Evolutionary conservation across 129 eudicot genomes (phyloP).

Genomic region (Chrysanthemum seticuspe): DNA sequence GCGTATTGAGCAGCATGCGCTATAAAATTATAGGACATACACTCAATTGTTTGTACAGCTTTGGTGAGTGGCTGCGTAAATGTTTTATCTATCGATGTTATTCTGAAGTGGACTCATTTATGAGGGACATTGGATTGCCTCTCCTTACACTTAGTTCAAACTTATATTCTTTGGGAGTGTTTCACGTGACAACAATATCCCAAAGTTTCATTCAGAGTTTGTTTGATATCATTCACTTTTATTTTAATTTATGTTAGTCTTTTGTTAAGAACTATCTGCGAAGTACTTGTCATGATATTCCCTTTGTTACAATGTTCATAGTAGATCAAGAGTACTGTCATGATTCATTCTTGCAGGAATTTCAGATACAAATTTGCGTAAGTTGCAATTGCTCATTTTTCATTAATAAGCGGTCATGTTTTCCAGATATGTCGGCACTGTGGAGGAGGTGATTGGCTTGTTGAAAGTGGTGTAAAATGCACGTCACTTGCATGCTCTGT

Average conservation of each 20-base stretch:
- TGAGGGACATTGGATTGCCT: too few species aligned
- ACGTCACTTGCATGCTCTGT: constrained; percentile 85
- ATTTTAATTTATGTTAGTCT: background rate
- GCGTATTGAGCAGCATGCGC: too few species aligned
- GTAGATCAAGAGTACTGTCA: background rate
- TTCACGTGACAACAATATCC: background rate
- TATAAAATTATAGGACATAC: too few species aligned
- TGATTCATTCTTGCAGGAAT: background rate
- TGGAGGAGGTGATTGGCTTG: constrained; percentile 93
- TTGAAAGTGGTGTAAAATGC: constrained; percentile 87
- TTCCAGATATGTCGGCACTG: constrained; percentile 88
- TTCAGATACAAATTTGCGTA: background rate
- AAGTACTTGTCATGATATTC: background rate
- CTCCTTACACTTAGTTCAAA: background rate
- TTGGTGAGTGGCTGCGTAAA: too few species aligned
- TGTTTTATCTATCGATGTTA: too few species aligned
- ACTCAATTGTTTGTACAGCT: too few species aligned
- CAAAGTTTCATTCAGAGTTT: background rate
- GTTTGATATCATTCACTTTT: background rate
- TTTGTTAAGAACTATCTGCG: background rate
- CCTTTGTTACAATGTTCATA: background rate
- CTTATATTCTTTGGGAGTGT: background rate
- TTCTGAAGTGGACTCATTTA: too few species aligned
- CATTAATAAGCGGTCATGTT: background rate
- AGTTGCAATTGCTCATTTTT: background rate